Evolutionary conservation across 768 basidiomycete species (phyloP), one percentile per base, ranked within the genome.

Genomic region (Russula sp.): DNA sequence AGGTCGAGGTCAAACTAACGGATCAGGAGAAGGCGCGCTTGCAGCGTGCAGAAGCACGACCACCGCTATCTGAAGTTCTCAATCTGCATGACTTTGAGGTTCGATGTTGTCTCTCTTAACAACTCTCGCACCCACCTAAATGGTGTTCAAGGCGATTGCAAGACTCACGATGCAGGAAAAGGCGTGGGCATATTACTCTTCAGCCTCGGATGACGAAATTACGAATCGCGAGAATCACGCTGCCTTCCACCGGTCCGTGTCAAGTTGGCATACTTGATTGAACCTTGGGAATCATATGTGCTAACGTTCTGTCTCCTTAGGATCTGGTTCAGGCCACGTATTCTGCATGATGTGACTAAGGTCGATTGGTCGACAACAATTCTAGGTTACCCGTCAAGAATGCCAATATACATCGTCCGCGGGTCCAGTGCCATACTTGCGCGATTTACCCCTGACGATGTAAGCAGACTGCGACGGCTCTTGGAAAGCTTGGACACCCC

Each of bases 51-150:
- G 74, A 78, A 16, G 78, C 82, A 25, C 79, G 88, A 55, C 93
- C 93, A 9, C 78, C 84, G 0, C 77, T 97, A 14, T 80, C 80
- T 50, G 88, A 90, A 72, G 85, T 96, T 55, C 76, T 98, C 34
- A 95, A 88, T 69, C 73, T 98, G 69, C 94, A 98, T 72, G 95
- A 98, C 73, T 97, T 98, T 69, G 95, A 98, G 80, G 92, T 86
- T 59, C 29, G 75, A 64, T 22, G 7, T 29, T 11, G 7, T 9
- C 25, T n/a, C 25, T n/a, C 45, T 14, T 48, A 14, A 6, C 18
- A 10, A 34, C 50, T 18, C 34, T 53, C 25, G 29, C 7, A 41
- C 46, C 34, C 25, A 14, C 22, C 22, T 66, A n/a, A 60, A 39
- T 47, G 45, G 22, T 66, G 16, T 61, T 53, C 29, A 60, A 93